A percentile compares a stretch with the other conserved stretches of the same genome.
phyloP scores from a whole-genome alignment of 1,139 yeast species.

The Yamadazyma jaroonii region DNA sequence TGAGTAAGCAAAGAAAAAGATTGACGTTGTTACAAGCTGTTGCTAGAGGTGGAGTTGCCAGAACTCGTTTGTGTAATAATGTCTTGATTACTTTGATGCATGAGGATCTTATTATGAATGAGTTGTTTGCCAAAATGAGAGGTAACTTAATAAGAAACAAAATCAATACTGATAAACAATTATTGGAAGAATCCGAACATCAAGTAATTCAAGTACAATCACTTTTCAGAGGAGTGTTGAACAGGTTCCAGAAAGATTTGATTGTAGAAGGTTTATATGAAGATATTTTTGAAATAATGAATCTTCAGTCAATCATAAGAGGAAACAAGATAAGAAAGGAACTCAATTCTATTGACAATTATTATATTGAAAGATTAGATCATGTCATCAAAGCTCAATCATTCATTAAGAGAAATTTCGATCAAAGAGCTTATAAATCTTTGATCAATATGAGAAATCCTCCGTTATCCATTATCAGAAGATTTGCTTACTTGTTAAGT shows the following conservation, averaged over 20 bases:
- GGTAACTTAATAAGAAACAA: slow-evolving; percentile 40
- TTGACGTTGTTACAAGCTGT: slow-evolving; percentile 47
- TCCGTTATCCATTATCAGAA: slow-evolving; percentile 70
- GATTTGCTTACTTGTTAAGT: slow-evolving; percentile 73
- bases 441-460: slow-evolving; percentile 72
- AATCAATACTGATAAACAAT: slow-evolving; percentile 19
- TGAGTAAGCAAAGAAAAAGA: slow-evolving; percentile 13
- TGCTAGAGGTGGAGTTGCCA: slow-evolving; percentile 49
- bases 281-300: slow-evolving; percentile 34
- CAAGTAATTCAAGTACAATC: slow-evolving; percentile 32
- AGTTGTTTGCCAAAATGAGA: slow-evolving; percentile 42
- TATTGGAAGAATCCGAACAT: slow-evolving; percentile 21
- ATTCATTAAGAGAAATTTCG: slow-evolving; percentile 62
- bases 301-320: slow-evolving; percentile 50
- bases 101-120: slow-evolving; percentile 35
- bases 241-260: slow-evolving; percentile 50
- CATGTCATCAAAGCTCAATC: slow-evolving; percentile 74
- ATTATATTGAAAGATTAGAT: slow-evolving; percentile 55
- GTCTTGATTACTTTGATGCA: slow-evolving; percentile 42
- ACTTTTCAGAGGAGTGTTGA: slow-evolving; percentile 44
- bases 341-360: slow-evolving; percentile 38
- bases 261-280: slow-evolving; percentile 53
- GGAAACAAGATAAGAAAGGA: slow-evolving; percentile 41
- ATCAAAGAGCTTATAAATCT: slow-evolving; percentile 71
- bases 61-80: slow-evolving; percentile 45